A percentile compares a stretch with the other conserved stretches of the same genome.
phyloP scores from a whole-genome alignment of 495 filamentous ascomycete species.

The Parathielavia hyrcaniae region DNA sequence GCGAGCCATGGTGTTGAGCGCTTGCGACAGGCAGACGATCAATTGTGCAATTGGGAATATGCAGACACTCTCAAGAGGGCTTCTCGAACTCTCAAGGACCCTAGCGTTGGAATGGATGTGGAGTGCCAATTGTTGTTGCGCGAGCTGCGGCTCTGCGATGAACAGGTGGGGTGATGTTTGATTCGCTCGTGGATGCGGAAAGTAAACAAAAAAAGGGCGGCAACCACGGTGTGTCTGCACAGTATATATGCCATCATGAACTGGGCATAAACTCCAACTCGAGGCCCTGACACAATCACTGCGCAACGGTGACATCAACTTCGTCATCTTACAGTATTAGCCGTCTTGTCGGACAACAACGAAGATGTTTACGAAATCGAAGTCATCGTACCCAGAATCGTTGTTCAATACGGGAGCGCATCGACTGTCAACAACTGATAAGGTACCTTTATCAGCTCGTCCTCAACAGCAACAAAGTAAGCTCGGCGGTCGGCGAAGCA shows the following conservation, averaged over 20 bases:
- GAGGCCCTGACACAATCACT: no score
- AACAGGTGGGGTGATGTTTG: constrained; percentile 24
- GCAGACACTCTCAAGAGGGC: neutral
- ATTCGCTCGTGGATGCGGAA: constrained; percentile 23
- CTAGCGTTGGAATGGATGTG: constrained; percentile 26
- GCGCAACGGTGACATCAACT: no score
- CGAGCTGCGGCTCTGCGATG: constrained; percentile 15
- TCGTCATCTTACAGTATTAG: no score
- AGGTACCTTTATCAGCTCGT: no score
- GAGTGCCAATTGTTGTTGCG: constrained; percentile 23
- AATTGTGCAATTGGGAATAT: neutral
- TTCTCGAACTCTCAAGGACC: neutral
- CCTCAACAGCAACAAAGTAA: no score
- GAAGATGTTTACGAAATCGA: no score
- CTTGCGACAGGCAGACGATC: neutral
- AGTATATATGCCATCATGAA: neutral
- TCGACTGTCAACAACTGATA: no score
- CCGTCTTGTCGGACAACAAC: no score
- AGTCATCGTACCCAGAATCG: no score
- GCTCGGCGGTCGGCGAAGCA: no score
- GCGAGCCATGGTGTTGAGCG: constrained; percentile 34
- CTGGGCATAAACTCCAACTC: no score
- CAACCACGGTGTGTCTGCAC: neutral
- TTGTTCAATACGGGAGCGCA: no score
- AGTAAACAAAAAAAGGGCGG: constrained; percentile 36